Conservation (phyloP, 305 asterid genomes). For the Withania somnifera region DNA sequence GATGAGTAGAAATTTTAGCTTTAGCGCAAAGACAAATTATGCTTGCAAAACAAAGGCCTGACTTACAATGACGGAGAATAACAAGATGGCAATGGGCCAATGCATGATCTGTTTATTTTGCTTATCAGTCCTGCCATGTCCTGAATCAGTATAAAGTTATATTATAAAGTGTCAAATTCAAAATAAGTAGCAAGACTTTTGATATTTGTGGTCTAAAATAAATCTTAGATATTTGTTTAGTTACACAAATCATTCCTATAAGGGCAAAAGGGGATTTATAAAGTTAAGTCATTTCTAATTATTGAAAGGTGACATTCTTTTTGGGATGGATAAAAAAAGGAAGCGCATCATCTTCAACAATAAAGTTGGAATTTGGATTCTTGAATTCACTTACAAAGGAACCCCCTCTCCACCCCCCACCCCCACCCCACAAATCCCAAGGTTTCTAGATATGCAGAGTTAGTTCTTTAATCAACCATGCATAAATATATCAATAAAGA, state of each 20-base stretch:
- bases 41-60: not conserved
- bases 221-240: no score
- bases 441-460: not conserved
- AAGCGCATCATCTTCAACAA: no score
- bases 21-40: not conserved
- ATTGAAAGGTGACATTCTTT: no score
- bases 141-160: constrained; percentile 33
- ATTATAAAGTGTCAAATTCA: not conserved
- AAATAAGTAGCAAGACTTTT: not conserved
- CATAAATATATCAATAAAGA: not conserved
- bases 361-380: no score
- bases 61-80: constrained; percentile 93
- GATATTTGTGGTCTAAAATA: no score
- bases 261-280: no score
- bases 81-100: constrained; percentile 94
- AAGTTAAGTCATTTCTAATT: no score
- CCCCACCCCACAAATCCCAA: no score
- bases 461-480: not conserved
- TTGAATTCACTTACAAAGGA: not conserved
- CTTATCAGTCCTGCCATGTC: constrained; percentile 99
- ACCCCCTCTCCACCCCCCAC: no score
- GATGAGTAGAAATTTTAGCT: not conserved
- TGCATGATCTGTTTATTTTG: constrained; percentile 90
- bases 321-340: no score
- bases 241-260: no score